Conservation (phyloP, 2,329 filamentous ascomycete genomes). For the Colletotrichum australisinense region DNA sequence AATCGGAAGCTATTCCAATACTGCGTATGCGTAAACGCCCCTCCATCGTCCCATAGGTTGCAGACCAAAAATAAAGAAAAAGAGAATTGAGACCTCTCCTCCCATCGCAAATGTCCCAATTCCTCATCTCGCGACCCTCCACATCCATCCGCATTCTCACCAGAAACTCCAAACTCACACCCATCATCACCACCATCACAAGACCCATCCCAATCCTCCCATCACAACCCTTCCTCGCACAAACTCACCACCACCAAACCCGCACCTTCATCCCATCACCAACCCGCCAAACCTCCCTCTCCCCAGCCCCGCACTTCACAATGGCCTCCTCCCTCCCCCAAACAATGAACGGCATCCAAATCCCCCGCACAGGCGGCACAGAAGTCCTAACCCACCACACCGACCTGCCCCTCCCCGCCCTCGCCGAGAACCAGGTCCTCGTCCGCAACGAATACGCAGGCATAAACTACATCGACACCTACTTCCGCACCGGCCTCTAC, state of each 20-base stretch:
- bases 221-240: background rate
- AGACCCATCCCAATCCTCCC: background rate
- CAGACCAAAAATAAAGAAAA: background rate
- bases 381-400: slow-evolving; percentile 79
- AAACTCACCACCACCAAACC: background rate
- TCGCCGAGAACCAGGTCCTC: slow-evolving; percentile 77
- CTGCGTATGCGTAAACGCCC: background rate
- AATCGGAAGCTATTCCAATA: slow-evolving; percentile 5
- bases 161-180: background rate
- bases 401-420: slow-evolving; percentile 77
- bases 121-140: background rate
- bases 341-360: slow-evolving; percentile 79
- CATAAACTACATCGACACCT: slow-evolving; percentile 91
- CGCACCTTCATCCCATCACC: background rate
- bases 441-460: slow-evolving; percentile 85
- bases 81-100: background rate
- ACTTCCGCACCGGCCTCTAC: slow-evolving; percentile 90
- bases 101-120: background rate
- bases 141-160: background rate
- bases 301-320: slow-evolving; percentile 21
- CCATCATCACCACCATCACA: background rate
- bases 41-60: background rate
- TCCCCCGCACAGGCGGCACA: slow-evolving; percentile 77
- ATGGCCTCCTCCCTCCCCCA: slow-evolving; percentile 24
- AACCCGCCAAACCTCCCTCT: background rate